A percentile compares a stretch with the other conserved stretches of the same genome.
These are phyloP conservation scores for Diplodia seriata DNA, from an alignment of 2,329 filamentous ascomycete species.

Conservation along the genomic window DNA sequence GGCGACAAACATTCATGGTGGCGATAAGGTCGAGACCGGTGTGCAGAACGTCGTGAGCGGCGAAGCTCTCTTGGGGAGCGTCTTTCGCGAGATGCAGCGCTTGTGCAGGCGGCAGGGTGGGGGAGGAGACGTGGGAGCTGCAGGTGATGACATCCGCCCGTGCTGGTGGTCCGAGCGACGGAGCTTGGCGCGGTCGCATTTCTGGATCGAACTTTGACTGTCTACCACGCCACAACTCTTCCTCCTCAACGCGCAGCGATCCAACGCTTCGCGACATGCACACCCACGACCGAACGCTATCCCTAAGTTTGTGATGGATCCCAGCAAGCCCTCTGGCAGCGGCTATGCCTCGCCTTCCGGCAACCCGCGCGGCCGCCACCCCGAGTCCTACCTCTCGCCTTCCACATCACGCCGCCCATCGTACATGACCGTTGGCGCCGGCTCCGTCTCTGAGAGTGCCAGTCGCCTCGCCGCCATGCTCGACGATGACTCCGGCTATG, in stretches of 20 bases:
- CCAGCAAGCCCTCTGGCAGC: slow-evolving; percentile 37
- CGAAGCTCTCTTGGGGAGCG: slow-evolving; percentile 6
- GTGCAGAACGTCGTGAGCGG: neutral
- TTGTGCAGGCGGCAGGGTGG: slow-evolving; percentile 29
- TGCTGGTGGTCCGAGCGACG: slow-evolving; percentile 6
- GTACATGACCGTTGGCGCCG: slow-evolving; percentile 89
- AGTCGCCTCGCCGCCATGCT: slow-evolving; percentile 80
- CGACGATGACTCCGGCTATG: slow-evolving; percentile 90
- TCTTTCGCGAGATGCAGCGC: slow-evolving; percentile 27
- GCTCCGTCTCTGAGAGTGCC: slow-evolving; percentile 81
- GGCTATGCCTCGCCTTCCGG: slow-evolving; percentile 37
- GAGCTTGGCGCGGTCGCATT: slow-evolving; percentile 18
- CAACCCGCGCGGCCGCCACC: slow-evolving; percentile 36
- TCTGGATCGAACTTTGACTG: slow-evolving; percentile 18
- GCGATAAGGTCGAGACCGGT: slow-evolving; percentile 10
- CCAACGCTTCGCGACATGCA: slow-evolving; percentile 42
- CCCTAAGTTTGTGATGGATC: slow-evolving; percentile 30
- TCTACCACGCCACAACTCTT: slow-evolving; percentile 4
- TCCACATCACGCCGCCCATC: slow-evolving; percentile 56
- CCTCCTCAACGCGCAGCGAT: slow-evolving; percentile 13
- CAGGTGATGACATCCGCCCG: slow-evolving; percentile 13
- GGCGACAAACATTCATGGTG: slow-evolving; percentile 65
- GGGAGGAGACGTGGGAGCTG: slow-evolving; percentile 30
- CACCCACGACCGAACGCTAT: slow-evolving; percentile 33
- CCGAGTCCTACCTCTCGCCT: slow-evolving; percentile 30